phyloP scores from a whole-genome alignment of 176 grass and related monocot species.

The Saccharum officinarum region DNA sequence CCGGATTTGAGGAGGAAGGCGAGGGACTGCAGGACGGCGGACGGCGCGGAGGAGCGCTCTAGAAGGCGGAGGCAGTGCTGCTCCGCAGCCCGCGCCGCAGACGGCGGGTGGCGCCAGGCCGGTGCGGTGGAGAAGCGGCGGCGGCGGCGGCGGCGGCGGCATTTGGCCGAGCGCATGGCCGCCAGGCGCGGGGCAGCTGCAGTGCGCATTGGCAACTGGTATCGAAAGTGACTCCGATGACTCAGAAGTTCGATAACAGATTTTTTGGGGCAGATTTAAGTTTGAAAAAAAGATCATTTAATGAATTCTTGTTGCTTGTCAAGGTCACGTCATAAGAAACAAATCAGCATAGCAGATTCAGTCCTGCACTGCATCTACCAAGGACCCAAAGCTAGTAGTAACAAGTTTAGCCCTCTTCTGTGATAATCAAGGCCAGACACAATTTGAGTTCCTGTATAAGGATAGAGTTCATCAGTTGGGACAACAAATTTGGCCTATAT shows the following conservation, averaged over 20 bases:
- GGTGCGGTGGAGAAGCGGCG: constrained; percentile 4
- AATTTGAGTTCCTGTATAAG: not conserved
- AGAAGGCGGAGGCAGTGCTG: constrained; percentile 62
- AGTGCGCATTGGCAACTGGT: not conserved
- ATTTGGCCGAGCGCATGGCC: constrained; percentile 34
- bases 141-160: not conserved
- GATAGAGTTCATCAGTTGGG: not conserved
- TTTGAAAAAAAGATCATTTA: no score
- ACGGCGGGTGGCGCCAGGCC: not conserved
- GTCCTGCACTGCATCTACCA: not conserved
- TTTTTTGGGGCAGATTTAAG: not conserved
- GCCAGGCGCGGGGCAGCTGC: not conserved
- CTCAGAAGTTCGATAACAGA: not conserved
- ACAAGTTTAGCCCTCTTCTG: not conserved
- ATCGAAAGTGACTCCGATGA: no score
- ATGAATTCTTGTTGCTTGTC: not conserved
- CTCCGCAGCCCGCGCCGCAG: constrained; percentile 38
- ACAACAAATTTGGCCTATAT: constrained; percentile 16
- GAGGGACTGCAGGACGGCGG: constrained; percentile 32
- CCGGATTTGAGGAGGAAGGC: constrained; percentile 56
- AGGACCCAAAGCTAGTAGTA: not conserved
- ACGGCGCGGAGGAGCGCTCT: constrained; percentile 10
- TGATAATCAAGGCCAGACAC: not conserved
- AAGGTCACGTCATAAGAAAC: not conserved
- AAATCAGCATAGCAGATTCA: not conserved